Percentiles rank a stretch among this genome's conserved stretches.
Evolutionary conservation across 768 basidiomycete species (phyloP).

Genomic region (Suillus decipiens): DNA sequence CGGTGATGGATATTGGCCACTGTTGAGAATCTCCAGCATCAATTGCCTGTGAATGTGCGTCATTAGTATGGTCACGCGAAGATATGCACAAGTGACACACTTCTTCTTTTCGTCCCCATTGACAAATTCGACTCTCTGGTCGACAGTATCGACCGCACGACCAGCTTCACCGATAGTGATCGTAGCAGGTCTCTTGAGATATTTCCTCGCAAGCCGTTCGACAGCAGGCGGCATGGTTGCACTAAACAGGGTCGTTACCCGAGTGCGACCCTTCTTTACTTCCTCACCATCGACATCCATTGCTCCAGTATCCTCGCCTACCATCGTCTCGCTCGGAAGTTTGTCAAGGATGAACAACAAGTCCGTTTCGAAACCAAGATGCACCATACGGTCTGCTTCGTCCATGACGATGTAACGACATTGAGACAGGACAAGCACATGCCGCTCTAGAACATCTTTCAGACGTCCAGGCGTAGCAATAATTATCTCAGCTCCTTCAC

Average conservation of each 20-base stretch:
- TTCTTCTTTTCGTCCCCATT: constrained; percentile 95
- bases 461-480: constrained; percentile 98
- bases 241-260: constrained; percentile 96
- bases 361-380: constrained; percentile 94
- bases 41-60: constrained; percentile 54
- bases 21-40: constrained; percentile 91
- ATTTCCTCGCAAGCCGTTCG: constrained; percentile 92
- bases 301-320: constrained; percentile 72
- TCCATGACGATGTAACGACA: constrained; percentile 99
- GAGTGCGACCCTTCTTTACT: constrained; percentile 63
- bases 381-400: constrained; percentile 99
- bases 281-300: constrained; percentile 81
- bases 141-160: constrained; percentile 96
- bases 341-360: constrained; percentile 94
- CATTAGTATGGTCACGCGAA: constrained; percentile 15
- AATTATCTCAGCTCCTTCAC: constrained; percentile 98
- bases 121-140: constrained; percentile 94
- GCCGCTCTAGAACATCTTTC: constrained; percentile 95
- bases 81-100: constrained; percentile 43
- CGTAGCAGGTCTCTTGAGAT: constrained; percentile 87
- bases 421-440: constrained; percentile 92
- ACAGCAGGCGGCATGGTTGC: constrained; percentile 99
- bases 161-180: constrained; percentile 99
- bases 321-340: constrained; percentile 83
- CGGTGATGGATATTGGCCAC: constrained; percentile 77